These are phyloP conservation scores for Chaetomium fimeti DNA, from an alignment of 495 filamentous ascomycete species.

Conservation along the genomic window DNA sequence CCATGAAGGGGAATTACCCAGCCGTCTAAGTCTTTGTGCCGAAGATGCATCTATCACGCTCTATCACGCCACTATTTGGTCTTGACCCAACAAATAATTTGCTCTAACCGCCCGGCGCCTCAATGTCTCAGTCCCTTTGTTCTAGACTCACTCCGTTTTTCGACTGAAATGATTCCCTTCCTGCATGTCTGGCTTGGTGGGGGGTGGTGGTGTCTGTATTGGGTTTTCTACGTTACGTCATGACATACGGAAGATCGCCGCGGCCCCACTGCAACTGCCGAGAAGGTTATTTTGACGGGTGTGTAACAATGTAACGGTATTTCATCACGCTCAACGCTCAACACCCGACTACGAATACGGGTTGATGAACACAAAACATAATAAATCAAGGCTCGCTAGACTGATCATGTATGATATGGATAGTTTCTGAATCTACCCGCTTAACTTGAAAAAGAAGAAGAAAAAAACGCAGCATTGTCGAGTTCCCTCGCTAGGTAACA, in stretches of 20 bases:
- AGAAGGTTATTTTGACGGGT: not conserved
- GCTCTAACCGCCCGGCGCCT: no score
- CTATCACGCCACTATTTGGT: slow-evolving; percentile 1
- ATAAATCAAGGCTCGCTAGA: not conserved
- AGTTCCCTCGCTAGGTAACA: not conserved
- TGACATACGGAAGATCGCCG: not conserved
- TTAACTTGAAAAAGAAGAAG: not conserved
- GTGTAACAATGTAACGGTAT: not conserved
- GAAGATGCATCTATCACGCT: not conserved
- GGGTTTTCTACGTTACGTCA: not conserved
- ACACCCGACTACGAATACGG: not conserved
- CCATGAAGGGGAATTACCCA: not conserved
- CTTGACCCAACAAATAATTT: not conserved
- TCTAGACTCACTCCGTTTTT: not conserved
- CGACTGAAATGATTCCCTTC: not conserved
- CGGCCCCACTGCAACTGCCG: not conserved
- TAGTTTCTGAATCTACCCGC: not conserved
- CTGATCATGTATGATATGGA: not conserved
- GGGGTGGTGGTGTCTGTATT: not conserved
- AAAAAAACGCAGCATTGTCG: not conserved
- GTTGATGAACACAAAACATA: not conserved
- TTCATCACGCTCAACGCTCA: not conserved
- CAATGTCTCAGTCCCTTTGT: not conserved
- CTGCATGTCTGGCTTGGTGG: no score
- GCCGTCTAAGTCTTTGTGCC: not conserved